Percentiles rank a stretch among this genome's conserved stretches.
Conservation (phyloP, 1,284 basidiomycete species). For the Leccinum subfulvum region DNA sequence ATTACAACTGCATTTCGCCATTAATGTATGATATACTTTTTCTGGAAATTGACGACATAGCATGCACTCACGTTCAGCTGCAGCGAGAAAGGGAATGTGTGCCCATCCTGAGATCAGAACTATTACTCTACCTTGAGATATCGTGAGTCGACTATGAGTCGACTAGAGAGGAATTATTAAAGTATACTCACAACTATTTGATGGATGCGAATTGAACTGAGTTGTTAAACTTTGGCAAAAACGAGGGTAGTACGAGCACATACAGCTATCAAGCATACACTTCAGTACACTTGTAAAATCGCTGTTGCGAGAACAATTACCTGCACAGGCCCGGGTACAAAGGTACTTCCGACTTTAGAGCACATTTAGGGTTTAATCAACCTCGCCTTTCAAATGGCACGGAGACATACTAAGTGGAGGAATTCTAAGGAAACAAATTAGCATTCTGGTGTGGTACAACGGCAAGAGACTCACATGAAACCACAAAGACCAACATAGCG, state of each 20-base stretch:
- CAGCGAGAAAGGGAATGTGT: slow-evolving; percentile 1
- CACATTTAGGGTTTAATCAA: neutral
- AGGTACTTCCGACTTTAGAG: neutral
- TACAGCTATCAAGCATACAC: neutral
- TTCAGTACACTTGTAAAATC: neutral
- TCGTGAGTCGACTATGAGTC: too few relatives aligned
- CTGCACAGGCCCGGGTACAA: neutral
- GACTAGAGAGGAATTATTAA: neutral
- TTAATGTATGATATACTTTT: neutral
- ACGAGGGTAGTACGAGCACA: neutral
- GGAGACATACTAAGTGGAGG: neutral
- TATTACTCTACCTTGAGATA: neutral
- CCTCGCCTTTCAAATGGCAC: neutral
- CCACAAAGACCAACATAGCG: neutral
- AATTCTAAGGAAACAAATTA: neutral
- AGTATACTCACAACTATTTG: slow-evolving; percentile 5
- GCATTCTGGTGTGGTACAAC: neutral
- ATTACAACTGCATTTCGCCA: neutral
- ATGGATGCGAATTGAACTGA: neutral
- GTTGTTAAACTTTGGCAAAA: neutral
- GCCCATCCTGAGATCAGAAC: neutral
- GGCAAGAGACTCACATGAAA: neutral
- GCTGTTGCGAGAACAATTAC: neutral
- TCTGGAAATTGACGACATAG: neutral
- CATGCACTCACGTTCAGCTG: slow-evolving; percentile 8